phyloP scores from a whole-genome alignment of 768 basidiomycete species.

The Ramaria rubella region DNA sequence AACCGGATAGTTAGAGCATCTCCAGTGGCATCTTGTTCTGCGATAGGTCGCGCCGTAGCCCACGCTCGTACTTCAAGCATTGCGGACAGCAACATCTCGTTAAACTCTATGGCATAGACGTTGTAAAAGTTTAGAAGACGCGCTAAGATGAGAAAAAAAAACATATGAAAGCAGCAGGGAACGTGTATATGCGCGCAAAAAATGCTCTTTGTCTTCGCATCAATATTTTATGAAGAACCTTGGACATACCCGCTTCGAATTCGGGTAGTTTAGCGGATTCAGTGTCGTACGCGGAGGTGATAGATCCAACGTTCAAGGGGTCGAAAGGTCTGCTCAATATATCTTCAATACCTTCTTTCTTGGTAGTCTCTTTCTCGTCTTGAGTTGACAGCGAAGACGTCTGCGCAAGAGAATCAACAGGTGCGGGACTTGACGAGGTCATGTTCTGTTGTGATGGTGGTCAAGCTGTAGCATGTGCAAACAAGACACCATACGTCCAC shows the following conservation, averaged over 20 bases:
- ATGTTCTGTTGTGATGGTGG: conserved; percentile 2
- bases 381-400: neutral
- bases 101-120: neutral
- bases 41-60: conserved; percentile 5
- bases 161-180: neutral
- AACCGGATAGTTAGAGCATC: neutral
- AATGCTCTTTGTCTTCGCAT: neutral
- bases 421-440: conserved; percentile 2
- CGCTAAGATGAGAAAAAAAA: neutral
- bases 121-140: neutral
- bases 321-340: neutral
- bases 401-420: neutral
- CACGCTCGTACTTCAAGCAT: conserved; percentile 9
- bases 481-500: conserved; percentile 4
- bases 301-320: conserved; percentile 1
- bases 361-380: neutral
- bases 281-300: conserved; percentile 3
- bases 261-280: neutral
- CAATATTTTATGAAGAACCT: neutral
- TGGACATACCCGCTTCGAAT: conserved; percentile 6
- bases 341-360: conserved; percentile 7
- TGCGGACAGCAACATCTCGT: conserved; percentile 7
- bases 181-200: neutral
- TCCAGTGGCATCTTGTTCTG: conserved; percentile 5
- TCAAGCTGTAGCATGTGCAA: neutral